Evolutionary conservation across 2,329 filamentous ascomycete genomes (phyloP), one percentile per base, ranked within the genome.

Genomic region (Plenodomus biglobosus): DNA sequence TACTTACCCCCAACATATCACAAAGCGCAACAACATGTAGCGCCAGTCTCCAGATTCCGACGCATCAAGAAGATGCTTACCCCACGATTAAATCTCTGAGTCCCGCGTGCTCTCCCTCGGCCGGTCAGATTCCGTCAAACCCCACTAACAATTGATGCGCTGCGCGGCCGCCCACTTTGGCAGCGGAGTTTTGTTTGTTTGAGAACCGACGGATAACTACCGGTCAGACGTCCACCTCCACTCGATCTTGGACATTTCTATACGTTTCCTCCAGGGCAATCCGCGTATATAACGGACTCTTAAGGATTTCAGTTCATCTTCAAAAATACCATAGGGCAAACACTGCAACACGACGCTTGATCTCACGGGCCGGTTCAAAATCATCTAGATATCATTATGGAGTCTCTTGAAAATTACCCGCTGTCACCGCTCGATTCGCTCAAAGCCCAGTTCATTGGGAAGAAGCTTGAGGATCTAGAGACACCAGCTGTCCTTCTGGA

Each of bases 401-500:
- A 6, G 27, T 10, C 27, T 15, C 22, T 24, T 5, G 13, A 32
- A 10, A 7, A 32, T 11, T 32, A 32, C 27, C 27, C 27, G 13
- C 27, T 32, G 6, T 32, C 27, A 15, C 27, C 27, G 13, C 27
- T 32, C 27, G 27, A 32, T 8, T 32, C 27, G 11, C 27, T 32
- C 7, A 32, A 32, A 15, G 13, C 8, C 8, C 27, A 32, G 11
- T 32, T 8, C 15, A 11, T 32, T 11, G 27, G 27, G 27, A 32
- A 32, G 27, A 32, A 32, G 27, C 7, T 32, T 11, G 27, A 32
- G 13, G 27, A 32, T 32, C 27, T 32, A 6, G 27, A 7, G 7
- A 84, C 84, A 0, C 89, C 89, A 1, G 81, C 86, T 1, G 82
- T 81, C 2, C 76, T 92, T 35, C 73, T 92, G 13, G 87, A 92